phyloP scores from a whole-genome alignment of 257 asterid species.

The Nicotiana noctiflora region DNA sequence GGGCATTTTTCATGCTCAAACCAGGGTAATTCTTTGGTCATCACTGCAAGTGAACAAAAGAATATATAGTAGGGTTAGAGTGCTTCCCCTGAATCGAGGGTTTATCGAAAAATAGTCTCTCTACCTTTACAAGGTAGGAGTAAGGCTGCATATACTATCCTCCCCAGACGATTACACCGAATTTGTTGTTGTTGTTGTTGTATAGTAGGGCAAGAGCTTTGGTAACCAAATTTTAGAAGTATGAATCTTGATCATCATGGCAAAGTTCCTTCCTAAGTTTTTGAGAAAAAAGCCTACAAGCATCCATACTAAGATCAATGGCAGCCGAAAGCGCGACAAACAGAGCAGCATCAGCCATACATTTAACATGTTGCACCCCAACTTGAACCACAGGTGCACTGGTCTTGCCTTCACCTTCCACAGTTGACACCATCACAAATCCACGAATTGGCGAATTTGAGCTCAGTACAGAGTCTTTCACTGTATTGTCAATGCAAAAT shows the following conservation, averaged over 20 bases:
- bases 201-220: background rate
- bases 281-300: conserved; percentile 61
- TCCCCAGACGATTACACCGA: too few species aligned
- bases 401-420: conserved; percentile 67
- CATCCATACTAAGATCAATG: conserved; percentile 80
- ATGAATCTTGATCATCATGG: conserved; percentile 37
- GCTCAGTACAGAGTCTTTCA: conserved; percentile 37
- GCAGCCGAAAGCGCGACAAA: conserved; percentile 84
- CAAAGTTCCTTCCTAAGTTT: conserved; percentile 69
- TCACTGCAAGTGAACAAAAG: too few species aligned
- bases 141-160: too few species aligned
- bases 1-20: too few species aligned
- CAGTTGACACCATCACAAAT: conserved; percentile 71
- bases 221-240: conserved; percentile 7
- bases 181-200: too few species aligned
- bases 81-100: too few species aligned
- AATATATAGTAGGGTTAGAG: too few species aligned
- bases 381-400: conserved; percentile 69
- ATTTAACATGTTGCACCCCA: conserved; percentile 65
- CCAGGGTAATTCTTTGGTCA: too few species aligned
- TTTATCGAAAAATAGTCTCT: background rate
- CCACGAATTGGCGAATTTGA: conserved; percentile 37
- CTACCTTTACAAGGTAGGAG: too few species aligned
- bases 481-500: conserved; percentile 47
- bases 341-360: conserved; percentile 78